Base-by-base conservation (phyloP, 1,284 basidiomycete species). In the Sporisorium scitamineum region DNA sequence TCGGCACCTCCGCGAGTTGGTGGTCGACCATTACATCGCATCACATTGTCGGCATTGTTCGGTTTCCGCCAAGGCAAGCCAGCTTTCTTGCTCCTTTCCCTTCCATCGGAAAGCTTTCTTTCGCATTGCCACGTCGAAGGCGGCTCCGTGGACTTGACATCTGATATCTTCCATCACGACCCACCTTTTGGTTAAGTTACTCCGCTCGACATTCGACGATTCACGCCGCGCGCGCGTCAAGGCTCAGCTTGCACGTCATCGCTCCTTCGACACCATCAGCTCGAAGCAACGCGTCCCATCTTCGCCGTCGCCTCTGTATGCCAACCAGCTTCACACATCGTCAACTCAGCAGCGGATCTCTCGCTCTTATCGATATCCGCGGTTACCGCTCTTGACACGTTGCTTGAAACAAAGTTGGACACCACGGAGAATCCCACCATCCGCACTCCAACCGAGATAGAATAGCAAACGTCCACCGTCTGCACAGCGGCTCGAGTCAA, bases 1-100 rank as follows among this genome's bases (percentile, higher is more conserved):
- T 55, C 34, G 44, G 31, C 41, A 59, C 56, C 54, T 70, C 61
- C 61, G 61, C 67, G 67, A 47, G 22, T 56, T 37, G 24, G 1
- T 31, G 39, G 22, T 60, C 44, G 7, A 63, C 60, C 56, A 64
- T 56, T 57, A 60, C 57, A 53, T 60, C 31, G 24, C 24, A 42
- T 52, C 37, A 5, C n/a, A 39, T 32, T 32, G 16, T 41, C 47
- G 39, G 26, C 45, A 29, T 47, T 48, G 47, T 39, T 64, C 62
- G 27, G 48, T 29, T 45, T 32, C 42, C 18, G 14, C 27, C 10
- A 1, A 10, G 20, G n/a, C 2, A n/a, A n/a, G n/a, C 20, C 27
- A 18, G 10, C 27, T 41, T 14, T 20, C 6, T 9, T 16, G 20
- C 37, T 13, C 42, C 4, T 26, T 29, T n/a, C 8, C 27, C 26